Conservation (phyloP, 495 filamentous ascomycete genomes). For the Parathielavia appendiculata region DNA sequence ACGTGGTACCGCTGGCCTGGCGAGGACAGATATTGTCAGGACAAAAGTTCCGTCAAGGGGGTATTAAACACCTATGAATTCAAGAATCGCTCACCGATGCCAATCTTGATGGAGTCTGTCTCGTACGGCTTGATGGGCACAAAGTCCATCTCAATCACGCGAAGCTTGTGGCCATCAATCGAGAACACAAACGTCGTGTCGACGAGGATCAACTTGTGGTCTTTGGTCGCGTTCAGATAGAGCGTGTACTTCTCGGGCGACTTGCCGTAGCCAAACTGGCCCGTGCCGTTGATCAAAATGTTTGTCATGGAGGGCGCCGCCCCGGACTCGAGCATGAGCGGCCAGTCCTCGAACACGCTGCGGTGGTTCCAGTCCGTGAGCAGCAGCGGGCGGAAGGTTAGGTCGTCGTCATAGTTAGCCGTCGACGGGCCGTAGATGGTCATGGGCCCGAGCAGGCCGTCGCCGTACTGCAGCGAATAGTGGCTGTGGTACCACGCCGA, state of each 20-base stretch:
- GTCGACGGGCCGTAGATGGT: slow-evolving; percentile 30
- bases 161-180: slow-evolving; percentile 40
- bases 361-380: background rate
- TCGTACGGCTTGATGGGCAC: slow-evolving; percentile 48
- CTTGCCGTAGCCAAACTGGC: background rate
- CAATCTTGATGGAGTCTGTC: slow-evolving; percentile 44
- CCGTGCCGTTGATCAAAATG: background rate
- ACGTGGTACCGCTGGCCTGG: slow-evolving; percentile 61
- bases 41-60: background rate
- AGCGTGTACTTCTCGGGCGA: background rate
- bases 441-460: slow-evolving; percentile 47
- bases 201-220: background rate
- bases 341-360: background rate
- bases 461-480: slow-evolving; percentile 47
- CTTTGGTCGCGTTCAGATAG: background rate
- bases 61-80: too few species aligned
- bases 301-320: background rate
- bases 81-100: slow-evolving; percentile 36
- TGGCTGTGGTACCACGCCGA: slow-evolving; percentile 54
- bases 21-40: background rate
- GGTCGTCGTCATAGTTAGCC: slow-evolving; percentile 42
- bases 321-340: background rate
- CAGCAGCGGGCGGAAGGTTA: background rate
- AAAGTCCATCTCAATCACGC: slow-evolving; percentile 47
- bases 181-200: background rate